Percentiles rank a stretch among this genome's conserved stretches.
phyloP scores from a whole-genome alignment of 2,329 filamentous ascomycete species.

The Sarocladium kiliense region DNA sequence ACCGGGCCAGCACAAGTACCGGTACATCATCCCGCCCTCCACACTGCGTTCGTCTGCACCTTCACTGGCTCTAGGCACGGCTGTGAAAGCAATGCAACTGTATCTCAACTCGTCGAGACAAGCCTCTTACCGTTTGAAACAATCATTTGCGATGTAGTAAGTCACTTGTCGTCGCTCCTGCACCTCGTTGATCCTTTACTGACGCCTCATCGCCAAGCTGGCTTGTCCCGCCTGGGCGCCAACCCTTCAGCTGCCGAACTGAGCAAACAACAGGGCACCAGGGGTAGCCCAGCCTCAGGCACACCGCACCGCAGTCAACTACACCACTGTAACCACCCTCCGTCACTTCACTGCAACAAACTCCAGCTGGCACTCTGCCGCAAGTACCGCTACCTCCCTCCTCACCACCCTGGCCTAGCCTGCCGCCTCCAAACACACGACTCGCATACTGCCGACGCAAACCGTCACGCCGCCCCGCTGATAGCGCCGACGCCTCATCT shows the following conservation, averaged over 20 bases:
- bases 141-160: too few species aligned
- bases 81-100: too few species aligned
- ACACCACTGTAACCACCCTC: too few species aligned
- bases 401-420: not conserved
- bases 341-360: too few species aligned
- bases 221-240: conserved; percentile 6
- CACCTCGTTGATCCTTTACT: not conserved
- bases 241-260: not conserved
- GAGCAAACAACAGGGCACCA: not conserved
- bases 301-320: too few species aligned
- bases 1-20: not conserved
- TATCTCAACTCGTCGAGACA: too few species aligned
- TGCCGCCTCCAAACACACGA: not conserved
- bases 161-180: too few species aligned
- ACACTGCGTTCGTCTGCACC: not conserved
- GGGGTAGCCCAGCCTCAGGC: too few species aligned
- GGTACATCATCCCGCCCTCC: not conserved
- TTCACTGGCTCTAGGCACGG: not conserved
- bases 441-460: conserved; percentile 5
- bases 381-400: not conserved
- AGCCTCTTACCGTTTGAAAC: too few species aligned
- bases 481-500: not conserved
- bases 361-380: not conserved
- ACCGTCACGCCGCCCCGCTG: conserved; percentile 1
- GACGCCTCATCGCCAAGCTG: conserved; percentile 1